Evolutionary conservation across 1,139 yeast species (phyloP), one percentile per base, ranked within the genome.

Genomic region (Suhomyces choctaworum): DNA sequence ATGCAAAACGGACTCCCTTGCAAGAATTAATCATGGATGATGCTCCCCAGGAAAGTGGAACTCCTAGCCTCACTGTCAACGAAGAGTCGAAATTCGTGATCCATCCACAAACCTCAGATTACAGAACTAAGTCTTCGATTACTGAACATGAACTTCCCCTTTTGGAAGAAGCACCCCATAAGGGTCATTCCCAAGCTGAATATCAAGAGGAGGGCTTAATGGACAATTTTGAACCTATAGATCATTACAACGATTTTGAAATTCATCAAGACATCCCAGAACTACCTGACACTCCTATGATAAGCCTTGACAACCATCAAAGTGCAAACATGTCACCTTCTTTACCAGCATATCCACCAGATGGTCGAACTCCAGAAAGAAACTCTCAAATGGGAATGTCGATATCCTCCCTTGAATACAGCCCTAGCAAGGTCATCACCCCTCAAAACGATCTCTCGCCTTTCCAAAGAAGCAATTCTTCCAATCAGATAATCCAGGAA

Each of bases 401-500:
- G 8, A 7, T 17, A 8, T 17, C 20, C 7, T 17, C 20, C 6
- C 8, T 32, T 7, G 35, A 32, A 5, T 32, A 14, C 16, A 32
- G 31, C 14, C 35, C 35, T 3, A 32, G 31, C 11, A 27, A 32
- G 16, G 31, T 26, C 5, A 27, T 20, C 2, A 33, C 45, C 7
- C 39, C 47, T 9, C 36, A 32, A 11, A 31, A 24, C 9, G 27
- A 28, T 13, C 15, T 26, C 3, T 27, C 41, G 6, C 37, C 40
- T 1, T 32, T 32, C 14, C 33, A 28, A 31, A 20, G 31, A 22
- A 32, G 29, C 16, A 26, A 31, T 7, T 31, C 43, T 9, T 40
- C 47, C 3, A 39, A 45, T 14, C 45, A 46, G n/a, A 36, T 52
- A 5, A 46, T 52, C 3, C 52, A 45, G 14, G 57, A 51, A 27